These are phyloP conservation scores for Deinandra increscens DNA, from an alignment of 129 eudicot genomes.

Conservation along the genomic window DNA sequence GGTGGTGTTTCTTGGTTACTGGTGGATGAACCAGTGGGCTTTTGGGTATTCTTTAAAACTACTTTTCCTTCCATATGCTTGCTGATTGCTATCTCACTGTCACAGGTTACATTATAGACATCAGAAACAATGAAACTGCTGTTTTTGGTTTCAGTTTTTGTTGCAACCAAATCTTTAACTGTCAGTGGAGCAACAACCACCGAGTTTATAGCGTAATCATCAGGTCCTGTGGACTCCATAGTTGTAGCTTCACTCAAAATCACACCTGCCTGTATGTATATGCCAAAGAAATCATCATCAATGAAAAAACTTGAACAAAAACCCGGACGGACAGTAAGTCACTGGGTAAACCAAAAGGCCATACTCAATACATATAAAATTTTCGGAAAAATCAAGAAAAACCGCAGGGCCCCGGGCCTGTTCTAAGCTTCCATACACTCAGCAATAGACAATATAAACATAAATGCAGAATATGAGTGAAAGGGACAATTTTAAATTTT, in stretches of 20 bases:
- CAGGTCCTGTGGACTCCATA: conserved; percentile 2
- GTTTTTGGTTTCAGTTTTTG: conserved; percentile 5
- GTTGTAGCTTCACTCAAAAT: conserved; percentile 18
- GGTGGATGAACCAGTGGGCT: conserved; percentile 3
- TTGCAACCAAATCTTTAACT: not conserved
- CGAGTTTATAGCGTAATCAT: conserved; percentile 9
- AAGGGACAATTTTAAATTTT: no score
- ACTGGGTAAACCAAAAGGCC: no score
- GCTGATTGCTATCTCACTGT: not conserved
- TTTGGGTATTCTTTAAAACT: conserved; percentile 14
- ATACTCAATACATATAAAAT: no score
- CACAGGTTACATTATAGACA: conserved; percentile 6
- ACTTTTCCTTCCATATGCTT: conserved; percentile 22
- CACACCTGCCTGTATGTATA: conserved; percentile 35
- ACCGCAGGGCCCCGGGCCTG: no score
- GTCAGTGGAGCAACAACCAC: not conserved
- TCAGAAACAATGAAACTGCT: not conserved
- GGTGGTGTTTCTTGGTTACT: not conserved
- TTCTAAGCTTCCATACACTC: no score
- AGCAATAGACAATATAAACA: no score
- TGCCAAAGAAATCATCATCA: not conserved
- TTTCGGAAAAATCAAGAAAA: no score
- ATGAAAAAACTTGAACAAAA: no score
- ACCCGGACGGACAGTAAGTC: no score
- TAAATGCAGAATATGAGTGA: no score